A percentile compares a stretch with the other conserved stretches of the same genome.
These are phyloP conservation scores for Fusarium sp. DNA, from an alignment of 2,329 filamentous ascomycete genomes.

Conservation along the genomic window DNA sequence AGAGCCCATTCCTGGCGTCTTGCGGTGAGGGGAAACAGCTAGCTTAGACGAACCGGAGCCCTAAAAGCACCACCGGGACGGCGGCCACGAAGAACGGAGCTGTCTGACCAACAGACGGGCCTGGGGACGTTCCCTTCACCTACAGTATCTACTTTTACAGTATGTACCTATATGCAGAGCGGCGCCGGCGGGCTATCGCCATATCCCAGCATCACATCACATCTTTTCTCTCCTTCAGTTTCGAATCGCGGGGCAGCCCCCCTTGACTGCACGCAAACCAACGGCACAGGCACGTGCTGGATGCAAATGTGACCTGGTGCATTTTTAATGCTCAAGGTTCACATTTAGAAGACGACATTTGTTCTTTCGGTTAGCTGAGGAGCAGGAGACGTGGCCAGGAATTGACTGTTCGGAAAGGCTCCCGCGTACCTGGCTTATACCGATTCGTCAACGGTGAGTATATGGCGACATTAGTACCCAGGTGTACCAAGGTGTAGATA, in stretches of 20 bases:
- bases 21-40: constrained; percentile 38
- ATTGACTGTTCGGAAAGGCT: constrained; percentile 2
- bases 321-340: constrained; percentile 34
- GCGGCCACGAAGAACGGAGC: constrained; percentile 14
- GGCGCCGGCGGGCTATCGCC: constrained; percentile 21
- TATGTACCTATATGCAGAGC: constrained; percentile 15
- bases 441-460: constrained; percentile 13
- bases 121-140: not conserved
- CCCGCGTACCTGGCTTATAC: constrained; percentile 12
- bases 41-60: constrained; percentile 35
- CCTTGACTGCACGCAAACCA: constrained; percentile 45
- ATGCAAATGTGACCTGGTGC: constrained; percentile 46
- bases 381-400: constrained; percentile 21
- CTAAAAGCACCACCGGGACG: constrained; percentile 28
- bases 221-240: constrained; percentile 9
- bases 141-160: constrained; percentile 3
- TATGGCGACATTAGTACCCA: not conserved
- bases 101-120: constrained; percentile 8
- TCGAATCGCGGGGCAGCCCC: constrained; percentile 27
- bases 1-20: constrained; percentile 38
- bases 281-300: constrained; percentile 48
- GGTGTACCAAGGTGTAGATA: not conserved
- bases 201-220: constrained; percentile 26
- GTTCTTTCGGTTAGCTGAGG: constrained; percentile 3
- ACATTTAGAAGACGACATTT: constrained; percentile 4